Percentiles rank a stretch among this genome's conserved stretches.
phyloP scores from a whole-genome alignment of 2,329 filamentous ascomycete genomes.

The Sporothrix brunneoviolacea region DNA sequence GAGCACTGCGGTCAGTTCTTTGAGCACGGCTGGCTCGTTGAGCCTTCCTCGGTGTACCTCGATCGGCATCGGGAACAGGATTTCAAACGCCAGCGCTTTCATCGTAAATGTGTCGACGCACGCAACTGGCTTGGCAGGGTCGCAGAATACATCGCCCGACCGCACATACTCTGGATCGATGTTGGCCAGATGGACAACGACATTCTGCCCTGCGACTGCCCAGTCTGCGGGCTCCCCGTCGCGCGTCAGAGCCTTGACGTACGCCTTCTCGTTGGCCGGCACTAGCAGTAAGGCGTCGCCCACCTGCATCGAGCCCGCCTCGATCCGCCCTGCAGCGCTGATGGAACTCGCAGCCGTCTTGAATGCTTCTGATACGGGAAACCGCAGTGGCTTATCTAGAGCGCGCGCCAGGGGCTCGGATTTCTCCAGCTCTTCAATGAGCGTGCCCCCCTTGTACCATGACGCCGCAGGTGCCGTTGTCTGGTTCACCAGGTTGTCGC shows the following conservation, averaged over 20 bases:
- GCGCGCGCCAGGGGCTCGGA: constrained; percentile 66
- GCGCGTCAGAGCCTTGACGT: constrained; percentile 73
- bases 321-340: constrained; percentile 79
- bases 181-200: constrained; percentile 73
- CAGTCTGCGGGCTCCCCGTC: constrained; percentile 51
- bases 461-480: constrained; percentile 49
- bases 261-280: constrained; percentile 73
- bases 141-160: constrained; percentile 81
- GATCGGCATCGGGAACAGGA: constrained; percentile 79
- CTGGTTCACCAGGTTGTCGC: constrained; percentile 70
- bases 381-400: constrained; percentile 70
- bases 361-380: constrained; percentile 86
- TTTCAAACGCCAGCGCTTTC: constrained; percentile 84
- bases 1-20: constrained; percentile 62
- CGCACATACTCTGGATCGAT: constrained; percentile 79
- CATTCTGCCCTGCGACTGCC: constrained; percentile 68
- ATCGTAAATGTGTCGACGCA: constrained; percentile 69
- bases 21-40: constrained; percentile 69
- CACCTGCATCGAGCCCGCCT: constrained; percentile 74
- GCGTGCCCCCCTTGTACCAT: constrained; percentile 76
- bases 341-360: constrained; percentile 73
- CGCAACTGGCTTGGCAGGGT: constrained; percentile 57
- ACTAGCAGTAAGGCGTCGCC: constrained; percentile 75
- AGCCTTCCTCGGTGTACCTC: constrained; percentile 84
- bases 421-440: constrained; percentile 80